These are phyloP conservation scores for Nelumbo lutea DNA, from an alignment of 164 flowering plant genomes.

Conservation along the genomic window DNA sequence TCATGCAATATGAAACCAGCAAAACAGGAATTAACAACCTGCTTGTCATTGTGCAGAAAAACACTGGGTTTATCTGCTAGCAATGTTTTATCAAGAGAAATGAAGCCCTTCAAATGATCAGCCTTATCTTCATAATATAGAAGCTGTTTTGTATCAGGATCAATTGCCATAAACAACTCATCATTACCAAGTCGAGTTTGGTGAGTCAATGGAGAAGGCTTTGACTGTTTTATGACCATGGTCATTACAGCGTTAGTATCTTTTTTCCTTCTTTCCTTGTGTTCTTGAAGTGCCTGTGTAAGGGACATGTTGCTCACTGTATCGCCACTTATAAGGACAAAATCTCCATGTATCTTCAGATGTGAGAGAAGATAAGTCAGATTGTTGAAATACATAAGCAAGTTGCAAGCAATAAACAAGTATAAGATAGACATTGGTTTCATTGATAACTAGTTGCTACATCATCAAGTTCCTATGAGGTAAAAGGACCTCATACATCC, in stretches of 20 bases:
- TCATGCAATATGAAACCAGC: not conserved
- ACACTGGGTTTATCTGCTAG: conserved; percentile 57
- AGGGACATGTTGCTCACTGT: conserved; percentile 96
- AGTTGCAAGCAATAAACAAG: not conserved
- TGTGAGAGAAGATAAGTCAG: conserved; percentile 6
- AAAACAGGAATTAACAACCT: conserved; percentile 40
- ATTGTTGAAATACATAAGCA: not conserved
- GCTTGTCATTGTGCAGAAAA: conserved; percentile 71
- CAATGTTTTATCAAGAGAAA: conserved; percentile 65
- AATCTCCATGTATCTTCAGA: conserved; percentile 83
- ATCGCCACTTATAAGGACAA: conserved; percentile 87
- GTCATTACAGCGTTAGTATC: conserved; percentile 91
- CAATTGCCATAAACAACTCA: conserved; percentile 84
- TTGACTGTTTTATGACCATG: conserved; percentile 82
- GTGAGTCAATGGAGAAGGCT: conserved; percentile 61
- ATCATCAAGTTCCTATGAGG: too few species aligned
- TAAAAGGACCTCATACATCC: too few species aligned
- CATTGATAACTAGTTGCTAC: too few species aligned
- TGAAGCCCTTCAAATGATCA: conserved; percentile 44
- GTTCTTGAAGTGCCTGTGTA: conserved; percentile 68
- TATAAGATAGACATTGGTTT: too few species aligned
- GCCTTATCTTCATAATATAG: conserved; percentile 77
- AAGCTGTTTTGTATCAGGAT: conserved; percentile 81
- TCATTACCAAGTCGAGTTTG: conserved; percentile 93
- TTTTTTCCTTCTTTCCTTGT: conserved; percentile 77